Conservation (phyloP, 805 yeast species). For the Komagataella kurtzmanii region DNA sequence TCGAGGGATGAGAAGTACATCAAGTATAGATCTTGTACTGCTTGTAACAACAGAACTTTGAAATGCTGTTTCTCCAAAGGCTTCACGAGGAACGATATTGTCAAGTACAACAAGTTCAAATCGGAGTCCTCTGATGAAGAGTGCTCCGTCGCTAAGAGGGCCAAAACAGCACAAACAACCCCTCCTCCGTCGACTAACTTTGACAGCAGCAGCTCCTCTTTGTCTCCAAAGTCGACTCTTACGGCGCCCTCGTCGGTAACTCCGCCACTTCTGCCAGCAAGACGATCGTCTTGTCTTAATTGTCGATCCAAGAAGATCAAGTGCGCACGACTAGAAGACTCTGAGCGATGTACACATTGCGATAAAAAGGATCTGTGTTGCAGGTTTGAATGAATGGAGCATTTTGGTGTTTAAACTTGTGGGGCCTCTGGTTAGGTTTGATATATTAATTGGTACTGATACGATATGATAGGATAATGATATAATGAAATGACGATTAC, state of each 20-base stretch:
- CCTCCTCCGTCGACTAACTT: neutral
- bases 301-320: slow-evolving; percentile 21
- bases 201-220: slow-evolving; percentile 1
- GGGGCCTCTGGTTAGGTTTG: neutral
- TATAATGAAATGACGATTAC: neutral
- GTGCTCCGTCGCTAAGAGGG: neutral
- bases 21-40: slow-evolving; percentile 39
- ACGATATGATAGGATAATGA: neutral
- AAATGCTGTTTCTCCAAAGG: slow-evolving; percentile 51
- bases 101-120: slow-evolving; percentile 16
- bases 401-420: neutral
- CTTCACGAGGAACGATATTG: slow-evolving; percentile 48
- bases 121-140: slow-evolving; percentile 1
- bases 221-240: neutral
- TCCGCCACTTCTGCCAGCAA: slow-evolving; percentile 3
- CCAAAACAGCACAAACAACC: neutral
- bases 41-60: slow-evolving; percentile 32
- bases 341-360: neutral
- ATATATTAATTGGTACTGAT: neutral
- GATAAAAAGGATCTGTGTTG: slow-evolving; percentile 6
- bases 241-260: slow-evolving; percentile 1
- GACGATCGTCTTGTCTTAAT: slow-evolving; percentile 17
- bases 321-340: slow-evolving; percentile 9
- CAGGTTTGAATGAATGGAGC: neutral
- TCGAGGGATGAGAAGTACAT: slow-evolving; percentile 15